phyloP scores from a whole-genome alignment of 768 basidiomycete genomes.

The Amylocystis lapponica region DNA sequence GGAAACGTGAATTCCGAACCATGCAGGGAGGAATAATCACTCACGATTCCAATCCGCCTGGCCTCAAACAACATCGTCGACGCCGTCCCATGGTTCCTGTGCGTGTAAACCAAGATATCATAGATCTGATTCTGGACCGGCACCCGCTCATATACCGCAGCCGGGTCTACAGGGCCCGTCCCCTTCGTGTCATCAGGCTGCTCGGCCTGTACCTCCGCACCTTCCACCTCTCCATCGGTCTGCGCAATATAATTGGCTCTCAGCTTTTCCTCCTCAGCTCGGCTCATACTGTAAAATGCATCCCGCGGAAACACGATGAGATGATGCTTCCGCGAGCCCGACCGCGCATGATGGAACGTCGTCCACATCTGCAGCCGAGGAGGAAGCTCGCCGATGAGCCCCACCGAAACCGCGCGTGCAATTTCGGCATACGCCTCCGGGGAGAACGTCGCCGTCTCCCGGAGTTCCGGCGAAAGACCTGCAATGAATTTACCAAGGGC shows the following conservation, averaged over 20 bases:
- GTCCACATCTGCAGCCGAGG: slow-evolving; percentile 47
- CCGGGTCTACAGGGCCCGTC: slow-evolving; percentile 24
- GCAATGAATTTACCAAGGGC: slow-evolving; percentile 42
- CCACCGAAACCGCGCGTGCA: slow-evolving; percentile 40
- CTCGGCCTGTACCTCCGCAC: slow-evolving; percentile 7
- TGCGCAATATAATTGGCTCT: slow-evolving; percentile 41
- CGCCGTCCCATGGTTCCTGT: slow-evolving; percentile 51
- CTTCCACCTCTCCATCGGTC: slow-evolving; percentile 29
- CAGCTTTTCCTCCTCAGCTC: slow-evolving; percentile 44
- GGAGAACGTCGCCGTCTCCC: slow-evolving; percentile 54
- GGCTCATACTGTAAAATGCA: slow-evolving; percentile 45
- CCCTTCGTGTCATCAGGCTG: slow-evolving; percentile 14
- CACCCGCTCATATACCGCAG: slow-evolving; percentile 49
- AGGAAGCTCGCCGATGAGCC: slow-evolving; percentile 26
- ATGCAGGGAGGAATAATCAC: slow-evolving; percentile 18
- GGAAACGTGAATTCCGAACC: slow-evolving; percentile 4
- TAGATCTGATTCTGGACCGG: slow-evolving; percentile 66
- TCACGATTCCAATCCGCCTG: slow-evolving; percentile 54
- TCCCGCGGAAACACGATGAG: slow-evolving; percentile 59
- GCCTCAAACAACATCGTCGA: slow-evolving; percentile 51
- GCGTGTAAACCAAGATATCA: slow-evolving; percentile 62
- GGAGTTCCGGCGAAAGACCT: slow-evolving; percentile 47
- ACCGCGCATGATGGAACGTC: slow-evolving; percentile 52
- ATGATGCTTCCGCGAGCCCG: slow-evolving; percentile 53
- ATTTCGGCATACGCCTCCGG: slow-evolving; percentile 50